Percentiles rank a stretch among this genome's conserved stretches.
phyloP scores from a whole-genome alignment of 1,139 yeast genomes.

The Saccharomycopsis phalli region DNA sequence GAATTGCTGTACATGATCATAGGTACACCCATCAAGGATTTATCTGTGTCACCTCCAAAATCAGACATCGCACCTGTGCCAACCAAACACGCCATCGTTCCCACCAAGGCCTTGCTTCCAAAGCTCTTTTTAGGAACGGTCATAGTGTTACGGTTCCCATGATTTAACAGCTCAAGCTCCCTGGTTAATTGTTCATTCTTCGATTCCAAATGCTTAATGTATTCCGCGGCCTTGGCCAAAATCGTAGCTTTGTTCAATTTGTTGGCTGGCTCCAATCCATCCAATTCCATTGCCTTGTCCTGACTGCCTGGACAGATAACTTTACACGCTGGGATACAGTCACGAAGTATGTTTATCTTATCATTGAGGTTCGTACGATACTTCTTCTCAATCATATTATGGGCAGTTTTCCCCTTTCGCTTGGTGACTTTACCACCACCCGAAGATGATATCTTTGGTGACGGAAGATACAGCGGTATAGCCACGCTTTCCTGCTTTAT shows the following conservation, averaged over 20 bases:
- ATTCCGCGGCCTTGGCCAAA: conserved; percentile 82
- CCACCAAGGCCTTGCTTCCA: conserved; percentile 30
- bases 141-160: no score
- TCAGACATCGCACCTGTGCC: conserved; percentile 32
- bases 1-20: conserved; percentile 8
- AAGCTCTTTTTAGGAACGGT: background rate
- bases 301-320: conserved; percentile 31
- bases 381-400: conserved; percentile 68
- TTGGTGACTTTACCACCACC: conserved; percentile 20
- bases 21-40: conserved; percentile 17
- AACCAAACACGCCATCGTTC: conserved; percentile 47
- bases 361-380: conserved; percentile 67
- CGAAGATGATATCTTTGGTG: background rate
- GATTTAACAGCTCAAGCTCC: conserved; percentile 36
- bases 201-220: conserved; percentile 70
- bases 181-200: conserved; percentile 50
- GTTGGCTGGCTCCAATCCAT: conserved; percentile 81
- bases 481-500: no score
- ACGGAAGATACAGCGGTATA: no score
- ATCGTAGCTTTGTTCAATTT: conserved; percentile 87
- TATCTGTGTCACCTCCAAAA: conserved; percentile 20
- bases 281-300: conserved; percentile 38
- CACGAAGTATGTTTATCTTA: conserved; percentile 55
- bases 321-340: conserved; percentile 58
- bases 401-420: conserved; percentile 48